Percentiles rank a stretch among this genome's conserved stretches.
These are phyloP conservation scores for Vitis cinerea DNA, from an alignment of 164 flowering plant species.

Conservation along the genomic window DNA sequence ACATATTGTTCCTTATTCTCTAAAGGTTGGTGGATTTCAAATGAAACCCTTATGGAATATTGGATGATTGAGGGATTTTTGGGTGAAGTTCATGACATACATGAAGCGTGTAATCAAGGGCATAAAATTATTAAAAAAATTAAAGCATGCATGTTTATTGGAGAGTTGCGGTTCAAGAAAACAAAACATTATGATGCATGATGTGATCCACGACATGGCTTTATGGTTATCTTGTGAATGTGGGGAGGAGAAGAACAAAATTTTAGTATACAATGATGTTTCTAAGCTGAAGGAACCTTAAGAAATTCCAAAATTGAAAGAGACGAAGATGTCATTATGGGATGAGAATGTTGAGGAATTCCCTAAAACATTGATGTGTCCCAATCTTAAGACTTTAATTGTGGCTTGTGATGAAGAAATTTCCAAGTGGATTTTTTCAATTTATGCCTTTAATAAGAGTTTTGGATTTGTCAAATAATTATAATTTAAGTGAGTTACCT, in stretches of 20 bases:
- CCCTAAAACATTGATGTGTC: not conserved
- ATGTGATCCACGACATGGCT: conserved; percentile 15
- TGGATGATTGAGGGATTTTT: conserved; percentile 22
- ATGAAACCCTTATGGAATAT: not conserved
- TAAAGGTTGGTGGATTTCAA: not conserved
- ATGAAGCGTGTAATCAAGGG: conserved; percentile 6
- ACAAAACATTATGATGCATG: conserved; percentile 9
- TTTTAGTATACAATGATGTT: not conserved
- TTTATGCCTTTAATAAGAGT: no score
- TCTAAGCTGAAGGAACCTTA: not conserved
- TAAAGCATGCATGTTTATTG: conserved; percentile 7
- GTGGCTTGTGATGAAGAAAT: no score
- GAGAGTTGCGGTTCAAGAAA: not conserved
- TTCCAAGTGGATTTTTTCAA: no score
- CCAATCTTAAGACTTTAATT: no score
- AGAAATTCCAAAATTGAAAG: not conserved
- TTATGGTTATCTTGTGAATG: conserved; percentile 3
- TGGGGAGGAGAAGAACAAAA: not conserved
- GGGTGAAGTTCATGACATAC: not conserved
- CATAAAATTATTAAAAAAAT: not conserved
- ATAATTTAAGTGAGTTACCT: no score
- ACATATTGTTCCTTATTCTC: conserved; percentile 13
- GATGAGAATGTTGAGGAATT: not conserved
- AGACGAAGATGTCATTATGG: not conserved
- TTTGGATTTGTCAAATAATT: no score